Percentiles rank a stretch among this genome's conserved stretches.
Conservation (phyloP, 805 yeast genomes). For the Saccharomycopsis fibuligera region DNA sequence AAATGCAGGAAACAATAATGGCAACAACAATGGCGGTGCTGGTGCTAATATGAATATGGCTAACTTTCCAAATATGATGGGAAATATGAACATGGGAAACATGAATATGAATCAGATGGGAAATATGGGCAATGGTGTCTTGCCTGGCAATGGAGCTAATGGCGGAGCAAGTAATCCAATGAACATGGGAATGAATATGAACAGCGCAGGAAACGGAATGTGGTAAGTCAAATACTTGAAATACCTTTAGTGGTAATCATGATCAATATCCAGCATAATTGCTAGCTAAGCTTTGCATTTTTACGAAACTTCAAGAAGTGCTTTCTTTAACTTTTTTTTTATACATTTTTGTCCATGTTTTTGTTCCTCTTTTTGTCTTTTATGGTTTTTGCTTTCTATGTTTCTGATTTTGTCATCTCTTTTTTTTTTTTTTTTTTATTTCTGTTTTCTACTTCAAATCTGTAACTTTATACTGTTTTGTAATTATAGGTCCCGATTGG, state of each 20-base stretch:
- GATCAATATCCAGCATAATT: too few species aligned
- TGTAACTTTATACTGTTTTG: too few species aligned
- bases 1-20: not conserved
- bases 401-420: not conserved
- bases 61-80: slow-evolving; percentile 1
- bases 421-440: too few species aligned
- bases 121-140: too few species aligned
- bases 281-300: too few species aligned
- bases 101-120: slow-evolving; percentile 9
- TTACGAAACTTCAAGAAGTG: not conserved
- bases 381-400: not conserved
- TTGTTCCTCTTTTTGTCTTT: not conserved
- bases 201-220: slow-evolving; percentile 2
- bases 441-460: not conserved
- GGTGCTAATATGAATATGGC: not conserved
- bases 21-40: not conserved
- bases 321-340: too few species aligned
- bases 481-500: too few species aligned
- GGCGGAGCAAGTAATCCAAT: not conserved
- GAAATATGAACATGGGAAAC: slow-evolving; percentile 14
- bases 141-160: not conserved
- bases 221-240: too few species aligned
- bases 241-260: too few species aligned
- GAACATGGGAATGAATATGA: slow-evolving; percentile 5
- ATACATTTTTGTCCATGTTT: not conserved